A percentile compares a stretch with the other conserved stretches of the same genome.
phyloP scores from a whole-genome alignment of 345 rosid species.

The Lagerstroemia speciosa region DNA sequence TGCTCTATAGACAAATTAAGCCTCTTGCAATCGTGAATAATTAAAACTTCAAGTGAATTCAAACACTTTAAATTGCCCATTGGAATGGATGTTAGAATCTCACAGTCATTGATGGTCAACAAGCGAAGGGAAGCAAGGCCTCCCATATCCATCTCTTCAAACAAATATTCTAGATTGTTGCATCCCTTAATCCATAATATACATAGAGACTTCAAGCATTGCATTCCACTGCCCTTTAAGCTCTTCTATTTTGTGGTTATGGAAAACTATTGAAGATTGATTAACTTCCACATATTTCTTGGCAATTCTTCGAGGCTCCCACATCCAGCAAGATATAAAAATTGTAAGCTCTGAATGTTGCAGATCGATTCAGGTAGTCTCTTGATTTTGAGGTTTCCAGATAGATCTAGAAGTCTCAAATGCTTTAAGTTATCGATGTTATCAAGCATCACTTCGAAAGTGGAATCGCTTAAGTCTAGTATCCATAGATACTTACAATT shows the following conservation, averaged over 20 bases:
- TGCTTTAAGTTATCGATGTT: conserved; percentile 11
- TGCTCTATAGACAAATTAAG: background rate
- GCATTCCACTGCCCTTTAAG: conserved; percentile 6
- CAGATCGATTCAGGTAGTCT: conserved; percentile 10
- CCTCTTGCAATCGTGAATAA: background rate
- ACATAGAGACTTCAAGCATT: conserved; percentile 10
- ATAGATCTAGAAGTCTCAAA: background rate
- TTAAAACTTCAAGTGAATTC: conserved; percentile 3
- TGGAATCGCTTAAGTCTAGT: background rate
- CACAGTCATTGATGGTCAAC: background rate
- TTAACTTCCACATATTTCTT: conserved; percentile 1
- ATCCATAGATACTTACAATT: background rate
- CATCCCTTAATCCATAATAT: background rate
- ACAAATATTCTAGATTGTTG: conserved; percentile 12
- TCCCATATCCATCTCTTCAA: conserved; percentile 3
- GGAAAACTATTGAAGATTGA: background rate
- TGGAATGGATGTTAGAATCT: conserved; percentile 8
- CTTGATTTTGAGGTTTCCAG: background rate
- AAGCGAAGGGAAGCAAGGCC: conserved; percentile 7
- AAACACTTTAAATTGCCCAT: background rate
- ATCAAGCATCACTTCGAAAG: conserved; percentile 2
- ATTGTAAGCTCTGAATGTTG: conserved; percentile 9
- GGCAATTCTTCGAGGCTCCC: conserved; percentile 8
- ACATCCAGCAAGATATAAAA: background rate
- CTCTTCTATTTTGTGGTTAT: conserved; percentile 3